phyloP scores from a whole-genome alignment of 2,329 filamentous ascomycete species.

The Macrophomina pseudophaseolina region DNA sequence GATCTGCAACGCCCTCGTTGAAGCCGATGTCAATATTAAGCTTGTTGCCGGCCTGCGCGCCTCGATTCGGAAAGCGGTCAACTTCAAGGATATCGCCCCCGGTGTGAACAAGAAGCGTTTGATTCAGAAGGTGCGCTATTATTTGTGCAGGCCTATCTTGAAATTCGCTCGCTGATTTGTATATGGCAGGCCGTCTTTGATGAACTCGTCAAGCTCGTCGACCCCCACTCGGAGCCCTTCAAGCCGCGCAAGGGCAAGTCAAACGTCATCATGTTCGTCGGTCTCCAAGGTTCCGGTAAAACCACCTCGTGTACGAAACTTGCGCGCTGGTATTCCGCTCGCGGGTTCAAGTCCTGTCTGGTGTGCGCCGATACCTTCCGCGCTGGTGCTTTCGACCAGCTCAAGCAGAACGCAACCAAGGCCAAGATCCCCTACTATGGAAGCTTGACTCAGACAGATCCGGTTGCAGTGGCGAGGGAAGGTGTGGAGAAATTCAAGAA shows the following conservation, averaged over 20 bases:
- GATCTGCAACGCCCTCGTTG: constrained; percentile 92
- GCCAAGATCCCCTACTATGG: constrained; percentile 99
- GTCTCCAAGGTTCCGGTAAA: constrained; percentile 95
- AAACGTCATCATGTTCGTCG: constrained; percentile 99
- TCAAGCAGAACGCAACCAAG: constrained; percentile 99
- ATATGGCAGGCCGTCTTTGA: constrained; percentile 76
- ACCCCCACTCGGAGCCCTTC: constrained; percentile 93
- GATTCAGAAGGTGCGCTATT: constrained; percentile 75
- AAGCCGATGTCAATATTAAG: constrained; percentile 96
- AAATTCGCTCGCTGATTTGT: not conserved
- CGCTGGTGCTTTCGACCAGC: constrained; percentile 95
- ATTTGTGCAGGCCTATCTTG: not conserved
- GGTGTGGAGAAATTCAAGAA: constrained; percentile 99
- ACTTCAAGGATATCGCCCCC: constrained; percentile 90
- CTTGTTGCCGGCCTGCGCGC: constrained; percentile 90
- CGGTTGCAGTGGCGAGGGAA: constrained; percentile 88
- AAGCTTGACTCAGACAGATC: constrained; percentile 93
- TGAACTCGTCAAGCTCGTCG: constrained; percentile 91
- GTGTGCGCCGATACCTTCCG: constrained; percentile 99
- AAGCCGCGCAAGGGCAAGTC: constrained; percentile 95
- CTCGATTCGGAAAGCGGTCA: constrained; percentile 87
- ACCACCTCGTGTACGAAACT: constrained; percentile 98
- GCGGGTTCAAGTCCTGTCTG: constrained; percentile 89
- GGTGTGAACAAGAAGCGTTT: constrained; percentile 97
- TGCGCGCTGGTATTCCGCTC: constrained; percentile 89